A percentile compares a stretch with the other conserved stretches of the same genome.
Evolutionary conservation across 176 grass and related monocot genomes (phyloP).

Genomic region (Oryza nivara): DNA sequence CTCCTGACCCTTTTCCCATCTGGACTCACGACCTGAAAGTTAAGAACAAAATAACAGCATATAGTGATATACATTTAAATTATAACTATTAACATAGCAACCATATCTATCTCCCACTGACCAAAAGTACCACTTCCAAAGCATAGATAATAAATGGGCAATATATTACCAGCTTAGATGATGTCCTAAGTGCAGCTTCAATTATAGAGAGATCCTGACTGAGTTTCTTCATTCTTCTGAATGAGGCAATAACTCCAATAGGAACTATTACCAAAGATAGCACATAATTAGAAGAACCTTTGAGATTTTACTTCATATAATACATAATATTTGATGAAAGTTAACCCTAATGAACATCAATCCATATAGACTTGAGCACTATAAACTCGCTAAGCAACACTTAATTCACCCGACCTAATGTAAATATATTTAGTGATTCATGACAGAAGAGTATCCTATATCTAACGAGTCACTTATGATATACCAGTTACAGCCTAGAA

Average conservation of each 20-base stretch:
- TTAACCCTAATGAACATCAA: not conserved
- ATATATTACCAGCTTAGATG: conserved; percentile 73
- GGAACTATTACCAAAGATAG: conserved; percentile 68
- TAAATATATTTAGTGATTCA: conserved; percentile 13
- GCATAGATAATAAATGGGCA: not conserved
- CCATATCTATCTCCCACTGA: not conserved
- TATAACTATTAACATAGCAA: not conserved
- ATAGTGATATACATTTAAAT: not conserved
- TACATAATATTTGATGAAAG: not conserved
- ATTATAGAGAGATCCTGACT: conserved; percentile 63
- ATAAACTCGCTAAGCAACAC: conserved; percentile 1
- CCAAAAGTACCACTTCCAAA: conserved; percentile 1
- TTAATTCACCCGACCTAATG: not conserved
- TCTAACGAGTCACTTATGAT: not conserved
- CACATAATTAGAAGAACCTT: conserved; percentile 24
- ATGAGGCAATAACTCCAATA: conserved; percentile 73
- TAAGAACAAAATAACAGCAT: conserved; percentile 1
- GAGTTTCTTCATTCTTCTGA: conserved; percentile 97
- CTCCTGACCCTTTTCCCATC: conserved; percentile 80
- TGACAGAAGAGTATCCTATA: not conserved
- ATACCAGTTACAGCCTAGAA: conserved; percentile 2
- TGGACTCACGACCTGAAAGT: conserved; percentile 70
- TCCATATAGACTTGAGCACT: not conserved
- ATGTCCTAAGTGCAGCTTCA: conserved; percentile 85
- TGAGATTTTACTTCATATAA: conserved; percentile 18